Evolutionary conservation across 2,329 filamentous ascomycete species (phyloP).

Genomic region (Onygena corvina): DNA sequence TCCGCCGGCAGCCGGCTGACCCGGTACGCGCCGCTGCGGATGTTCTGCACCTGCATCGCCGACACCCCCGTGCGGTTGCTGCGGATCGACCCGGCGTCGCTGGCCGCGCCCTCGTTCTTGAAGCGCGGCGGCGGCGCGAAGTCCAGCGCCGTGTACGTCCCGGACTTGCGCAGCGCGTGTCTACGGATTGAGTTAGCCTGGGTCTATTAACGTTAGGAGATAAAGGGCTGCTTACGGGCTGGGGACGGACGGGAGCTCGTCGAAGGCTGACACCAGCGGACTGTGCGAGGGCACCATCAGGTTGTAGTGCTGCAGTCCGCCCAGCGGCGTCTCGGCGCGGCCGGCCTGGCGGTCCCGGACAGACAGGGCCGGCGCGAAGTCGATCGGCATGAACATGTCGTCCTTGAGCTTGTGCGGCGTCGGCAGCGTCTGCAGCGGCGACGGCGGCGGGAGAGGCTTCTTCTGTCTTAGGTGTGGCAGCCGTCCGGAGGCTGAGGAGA

Average conservation of each 20-base stretch:
- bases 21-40: slow-evolving; percentile 73
- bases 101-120: slow-evolving; percentile 29
- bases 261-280: slow-evolving; percentile 72
- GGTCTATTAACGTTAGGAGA: not conserved
- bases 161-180: slow-evolving; percentile 39
- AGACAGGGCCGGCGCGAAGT: slow-evolving; percentile 71
- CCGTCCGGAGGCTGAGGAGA: slow-evolving; percentile 49
- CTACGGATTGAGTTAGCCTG: slow-evolving; percentile 19
- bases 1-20: slow-evolving; percentile 74
- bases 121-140: slow-evolving; percentile 41
- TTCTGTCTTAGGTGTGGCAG: slow-evolving; percentile 39
- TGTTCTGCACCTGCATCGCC: slow-evolving; percentile 53
- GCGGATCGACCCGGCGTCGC: slow-evolving; percentile 40
- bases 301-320: slow-evolving; percentile 55
- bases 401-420: slow-evolving; percentile 77
- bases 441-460: slow-evolving; percentile 57
- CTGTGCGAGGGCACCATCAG: slow-evolving; percentile 60
- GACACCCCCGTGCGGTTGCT: slow-evolving; percentile 73
- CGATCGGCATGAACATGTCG: slow-evolving; percentile 61
- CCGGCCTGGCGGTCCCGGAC: slow-evolving; percentile 59
- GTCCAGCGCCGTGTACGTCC: slow-evolving; percentile 38
- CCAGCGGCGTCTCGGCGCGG: slow-evolving; percentile 48
- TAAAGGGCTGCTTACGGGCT: slow-evolving; percentile 61
- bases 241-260: slow-evolving; percentile 72
- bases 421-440: slow-evolving; percentile 61